Evolutionary conservation across 2,329 filamentous ascomycete species (phyloP).

Genomic region (Microsporum audouinii): DNA sequence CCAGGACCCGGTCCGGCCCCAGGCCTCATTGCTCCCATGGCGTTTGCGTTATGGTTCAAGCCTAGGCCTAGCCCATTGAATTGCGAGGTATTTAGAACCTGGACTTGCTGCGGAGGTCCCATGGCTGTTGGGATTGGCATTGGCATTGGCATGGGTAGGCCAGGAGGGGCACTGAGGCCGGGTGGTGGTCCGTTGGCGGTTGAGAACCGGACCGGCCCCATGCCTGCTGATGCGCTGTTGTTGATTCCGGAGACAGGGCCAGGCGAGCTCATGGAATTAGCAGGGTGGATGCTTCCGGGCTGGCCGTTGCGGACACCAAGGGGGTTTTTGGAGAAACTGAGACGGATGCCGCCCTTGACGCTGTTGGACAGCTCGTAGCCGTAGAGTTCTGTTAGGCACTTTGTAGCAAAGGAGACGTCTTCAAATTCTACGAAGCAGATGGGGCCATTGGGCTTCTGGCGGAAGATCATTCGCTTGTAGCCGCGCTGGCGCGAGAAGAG

Average conservation of each 20-base stretch:
- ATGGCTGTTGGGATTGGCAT: conserved; percentile 15
- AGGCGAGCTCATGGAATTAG: conserved; percentile 27
- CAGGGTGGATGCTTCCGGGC: conserved; percentile 41
- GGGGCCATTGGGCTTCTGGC: conserved; percentile 86
- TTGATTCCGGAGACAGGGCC: conserved; percentile 36
- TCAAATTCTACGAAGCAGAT: conserved; percentile 99
- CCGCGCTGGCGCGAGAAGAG: conserved; percentile 88
- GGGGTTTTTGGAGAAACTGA: conserved; percentile 97
- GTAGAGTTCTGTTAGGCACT: conserved; percentile 79
- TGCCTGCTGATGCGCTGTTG: conserved; percentile 31
- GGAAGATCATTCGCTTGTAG: conserved; percentile 89
- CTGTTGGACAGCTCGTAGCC: conserved; percentile 81
- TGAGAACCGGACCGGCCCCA: conserved; percentile 53
- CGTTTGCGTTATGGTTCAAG: conserved; percentile 15
- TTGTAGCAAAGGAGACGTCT: conserved; percentile 81
- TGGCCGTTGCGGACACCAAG: conserved; percentile 79
- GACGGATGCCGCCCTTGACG: conserved; percentile 82
- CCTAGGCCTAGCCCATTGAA: conserved; percentile 31
- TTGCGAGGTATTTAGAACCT: conserved; percentile 26
- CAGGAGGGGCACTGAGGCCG: conserved; percentile 64
- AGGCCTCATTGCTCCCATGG: conserved; percentile 12
- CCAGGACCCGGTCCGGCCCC: conserved; percentile 3
- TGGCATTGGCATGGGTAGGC: conserved; percentile 41
- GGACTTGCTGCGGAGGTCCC: conserved; percentile 21
- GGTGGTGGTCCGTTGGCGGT: conserved; percentile 68